Evolutionary conservation across 345 rosid species (phyloP).

Genomic region (Schrenkiella parvula): DNA sequence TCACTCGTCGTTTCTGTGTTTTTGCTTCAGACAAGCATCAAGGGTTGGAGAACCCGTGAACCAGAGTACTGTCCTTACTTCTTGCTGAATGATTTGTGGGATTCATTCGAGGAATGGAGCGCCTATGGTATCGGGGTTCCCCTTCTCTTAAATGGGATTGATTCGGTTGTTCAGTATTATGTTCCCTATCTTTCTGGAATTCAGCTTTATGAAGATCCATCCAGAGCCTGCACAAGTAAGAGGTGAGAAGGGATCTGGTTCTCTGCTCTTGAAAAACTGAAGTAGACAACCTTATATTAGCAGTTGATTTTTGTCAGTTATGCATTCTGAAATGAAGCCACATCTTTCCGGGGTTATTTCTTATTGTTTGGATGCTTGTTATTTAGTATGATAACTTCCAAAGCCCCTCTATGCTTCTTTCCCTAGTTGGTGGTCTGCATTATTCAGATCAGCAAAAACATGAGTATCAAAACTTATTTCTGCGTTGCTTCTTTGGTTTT

Average conservation of each 20-base stretch:
- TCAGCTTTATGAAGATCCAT: slow-evolving; percentile 58
- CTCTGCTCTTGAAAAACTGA: not conserved
- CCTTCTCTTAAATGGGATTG: slow-evolving; percentile 52
- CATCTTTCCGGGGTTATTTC: not conserved
- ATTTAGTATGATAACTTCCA: not conserved
- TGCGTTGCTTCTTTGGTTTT: not conserved
- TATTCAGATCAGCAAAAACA: not conserved
- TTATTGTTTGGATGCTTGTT: not conserved
- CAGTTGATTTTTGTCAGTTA: not conserved
- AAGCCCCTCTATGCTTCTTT: not conserved
- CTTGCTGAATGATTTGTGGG: slow-evolving; percentile 73
- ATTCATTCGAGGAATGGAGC: slow-evolving; percentile 83
- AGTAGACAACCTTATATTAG: not conserved
- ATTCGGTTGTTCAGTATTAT: slow-evolving; percentile 78
- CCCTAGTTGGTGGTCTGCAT: not conserved
- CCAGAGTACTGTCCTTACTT: slow-evolving; percentile 51
- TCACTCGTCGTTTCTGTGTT: not conserved
- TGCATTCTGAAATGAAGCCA: not conserved
- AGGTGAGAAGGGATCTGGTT: slow-evolving; percentile 16
- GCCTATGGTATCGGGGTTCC: slow-evolving; percentile 86
- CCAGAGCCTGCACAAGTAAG: slow-evolving; percentile 4
- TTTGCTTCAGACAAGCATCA: slow-evolving; percentile 38
- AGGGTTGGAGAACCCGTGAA: slow-evolving; percentile 48
- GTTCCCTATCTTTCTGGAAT: slow-evolving; percentile 90
- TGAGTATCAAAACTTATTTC: not conserved